phyloP scores from a whole-genome alignment of 2,329 filamentous ascomycete genomes.

The Coniochaeta pulveracea region DNA sequence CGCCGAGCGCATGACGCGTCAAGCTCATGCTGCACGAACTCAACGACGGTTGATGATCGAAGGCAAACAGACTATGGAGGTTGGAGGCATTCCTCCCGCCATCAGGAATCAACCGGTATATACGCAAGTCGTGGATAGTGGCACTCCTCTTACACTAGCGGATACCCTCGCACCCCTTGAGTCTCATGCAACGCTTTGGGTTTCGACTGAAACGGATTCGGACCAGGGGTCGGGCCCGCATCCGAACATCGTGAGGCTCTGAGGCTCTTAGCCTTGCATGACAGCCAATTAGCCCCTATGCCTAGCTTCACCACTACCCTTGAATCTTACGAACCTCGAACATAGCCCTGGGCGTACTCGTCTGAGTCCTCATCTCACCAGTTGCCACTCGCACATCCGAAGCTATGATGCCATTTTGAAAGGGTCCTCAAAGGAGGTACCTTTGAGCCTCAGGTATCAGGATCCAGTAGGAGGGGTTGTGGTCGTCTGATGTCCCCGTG shows the following conservation, averaged over 20 bases:
- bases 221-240: conserved; percentile 16
- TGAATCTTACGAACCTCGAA: conserved; percentile 14
- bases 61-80: no score
- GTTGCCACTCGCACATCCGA: no score
- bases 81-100: no score
- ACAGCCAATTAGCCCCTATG: conserved; percentile 17
- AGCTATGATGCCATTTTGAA: no score
- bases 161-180: background rate
- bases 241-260: conserved; percentile 9
- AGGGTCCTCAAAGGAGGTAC: background rate
- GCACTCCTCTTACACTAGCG: no score
- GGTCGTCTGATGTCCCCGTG: background rate
- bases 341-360: conserved; percentile 14
- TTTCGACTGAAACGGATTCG: conserved; percentile 33
- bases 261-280: conserved; percentile 21
- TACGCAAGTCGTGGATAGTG: no score
- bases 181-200: conserved; percentile 28
- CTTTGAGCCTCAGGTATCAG: background rate
- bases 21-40: no score
- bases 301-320: conserved; percentile 15
- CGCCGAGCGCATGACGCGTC: no score
- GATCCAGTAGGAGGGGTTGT: background rate
- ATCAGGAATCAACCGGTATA: no score
- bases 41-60: no score
- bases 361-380: conserved; percentile 17